Base-by-base conservation (phyloP, 1,139 yeast species). In the Hyphopichia wangnamkhiaoensis region DNA sequence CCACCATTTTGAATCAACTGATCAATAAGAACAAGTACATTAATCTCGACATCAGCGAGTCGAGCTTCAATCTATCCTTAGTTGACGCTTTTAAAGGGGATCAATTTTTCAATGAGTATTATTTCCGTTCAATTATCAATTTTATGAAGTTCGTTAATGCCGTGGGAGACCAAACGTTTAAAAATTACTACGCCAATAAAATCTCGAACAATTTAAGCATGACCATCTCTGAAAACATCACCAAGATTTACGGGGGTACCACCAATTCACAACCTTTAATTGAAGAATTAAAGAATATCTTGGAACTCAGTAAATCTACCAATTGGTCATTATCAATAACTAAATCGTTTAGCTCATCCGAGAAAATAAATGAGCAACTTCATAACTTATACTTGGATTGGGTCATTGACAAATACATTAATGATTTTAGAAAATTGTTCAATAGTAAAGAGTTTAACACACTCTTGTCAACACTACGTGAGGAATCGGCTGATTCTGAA, bases 131-230 rank as follows among this genome's bases (percentile, higher is more conserved):
- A 0, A 38, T 64, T 9, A 42, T 48, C 4, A 53, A 50, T 31
- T 65, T 69, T 38, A 56, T 68, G 16, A 44, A 42, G 13, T 69
- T 67, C 39, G 54, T 69, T 16, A 64, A 68, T 41, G 37, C 55
- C 10, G 40, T 66, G 18, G 49, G 54, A 20, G 43, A 58, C 27
- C 50, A 46, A 4, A 41, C 54, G 1, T 46, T 68, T 31, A 65
- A 59, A 30, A 56, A 58, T 30, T 61, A 45, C 38, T 59, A 56
- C 38, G 57, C 56, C 41, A 54, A 67, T 7, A 64, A 60, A 43
- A 52, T 69, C 6, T 63, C 69, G 15, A 59, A 57, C 31, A 49
- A 52, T 34, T 48, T 70, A 21, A 59, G 58, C n/a, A 57, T 54
- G 13, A 52, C 50, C 30, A 56, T 69, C 12, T 63, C 73, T 0